Base-by-base conservation (phyloP, 495 filamentous ascomycete species). In the Neurospora sublineolata region DNA sequence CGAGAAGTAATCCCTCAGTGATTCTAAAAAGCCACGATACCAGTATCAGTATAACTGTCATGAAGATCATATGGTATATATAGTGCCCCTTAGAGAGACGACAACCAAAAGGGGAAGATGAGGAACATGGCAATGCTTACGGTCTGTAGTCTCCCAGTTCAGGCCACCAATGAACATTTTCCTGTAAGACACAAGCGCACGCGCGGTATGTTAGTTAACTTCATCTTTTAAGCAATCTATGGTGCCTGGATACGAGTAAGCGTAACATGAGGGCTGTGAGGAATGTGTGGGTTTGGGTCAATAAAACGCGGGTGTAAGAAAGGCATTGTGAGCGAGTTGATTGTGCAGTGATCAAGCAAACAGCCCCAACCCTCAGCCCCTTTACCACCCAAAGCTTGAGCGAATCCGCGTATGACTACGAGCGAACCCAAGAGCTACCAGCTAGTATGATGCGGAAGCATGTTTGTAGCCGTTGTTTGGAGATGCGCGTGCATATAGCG, bases 121-220 rank as follows among this genome's bases (percentile, higher is more conserved):
- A 30, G 27, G 27, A 60, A 60, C 12, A 60, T 33, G 27, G 64
- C 67, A 16, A 46, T 70, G 78, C 92, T 86, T 91, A 99, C 95
- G 91, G 83, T 99, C 95, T 68, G 95, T 97, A 37, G 95, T 99
- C 81, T 99, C 95, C 95, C 95, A 99, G 79, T 99, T 99, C 75
- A 99, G 84, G 20, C 95, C 95, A 76, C 95, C 95, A 83, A 99
- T 99, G 76, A 99, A 99, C 95, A 99, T 99, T 83, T 99, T 99
- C 76, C 95, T 99, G 70, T 69, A 76, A 70, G 14, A 60, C 23
- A 60, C 52, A 60, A 60, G 27, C 52, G 52, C 23, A 68, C 6
- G 42, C 37, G 67, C 58, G 58, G n/a, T 12, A 64, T 40, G 77
- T 86, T 76, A 86, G 84, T 33, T 16, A 60, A 60, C 73, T 39